phyloP scores from a whole-genome alignment of 2,329 filamentous ascomycete genomes.

The Fusarium continuum region DNA sequence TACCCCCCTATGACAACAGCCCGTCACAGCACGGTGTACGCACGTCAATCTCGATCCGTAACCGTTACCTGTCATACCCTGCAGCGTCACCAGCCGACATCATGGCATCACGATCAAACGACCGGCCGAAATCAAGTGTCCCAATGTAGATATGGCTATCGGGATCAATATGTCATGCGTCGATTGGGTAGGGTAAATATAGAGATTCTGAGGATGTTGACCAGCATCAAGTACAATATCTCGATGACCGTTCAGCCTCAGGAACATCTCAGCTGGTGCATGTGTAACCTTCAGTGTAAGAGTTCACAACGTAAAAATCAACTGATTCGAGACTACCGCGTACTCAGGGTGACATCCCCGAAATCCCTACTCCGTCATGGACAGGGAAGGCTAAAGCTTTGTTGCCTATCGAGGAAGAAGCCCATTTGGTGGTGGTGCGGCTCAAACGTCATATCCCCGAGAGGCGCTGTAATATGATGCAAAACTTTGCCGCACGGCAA shows the following conservation, averaged over 20 bases:
- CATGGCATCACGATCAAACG: background rate
- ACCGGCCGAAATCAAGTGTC: background rate
- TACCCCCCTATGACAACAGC: background rate
- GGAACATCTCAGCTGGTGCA: background rate
- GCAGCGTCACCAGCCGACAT: background rate
- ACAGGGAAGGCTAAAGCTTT: slow-evolving; percentile 11
- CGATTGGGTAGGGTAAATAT: slow-evolving; percentile 1
- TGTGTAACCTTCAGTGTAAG: background rate
- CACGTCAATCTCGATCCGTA: slow-evolving; percentile 6
- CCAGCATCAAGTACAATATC: background rate
- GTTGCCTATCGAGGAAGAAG: slow-evolving; percentile 4
- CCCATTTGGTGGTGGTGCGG: slow-evolving; percentile 22
- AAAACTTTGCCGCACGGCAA: slow-evolving; percentile 26
- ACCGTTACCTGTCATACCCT: background rate
- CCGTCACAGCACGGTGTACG: background rate
- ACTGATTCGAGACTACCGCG: background rate
- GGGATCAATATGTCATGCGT: slow-evolving; percentile 1
- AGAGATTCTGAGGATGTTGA: background rate
- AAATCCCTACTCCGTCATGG: slow-evolving; percentile 21
- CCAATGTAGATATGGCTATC: background rate
- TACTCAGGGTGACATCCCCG: slow-evolving; percentile 1
- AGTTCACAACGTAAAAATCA: background rate
- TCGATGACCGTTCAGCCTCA: background rate
- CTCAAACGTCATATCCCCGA: slow-evolving; percentile 37
- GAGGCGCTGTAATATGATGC: slow-evolving; percentile 36